phyloP scores from a whole-genome alignment of 2,329 filamentous ascomycete genomes.

The Trichoderma sp. region DNA sequence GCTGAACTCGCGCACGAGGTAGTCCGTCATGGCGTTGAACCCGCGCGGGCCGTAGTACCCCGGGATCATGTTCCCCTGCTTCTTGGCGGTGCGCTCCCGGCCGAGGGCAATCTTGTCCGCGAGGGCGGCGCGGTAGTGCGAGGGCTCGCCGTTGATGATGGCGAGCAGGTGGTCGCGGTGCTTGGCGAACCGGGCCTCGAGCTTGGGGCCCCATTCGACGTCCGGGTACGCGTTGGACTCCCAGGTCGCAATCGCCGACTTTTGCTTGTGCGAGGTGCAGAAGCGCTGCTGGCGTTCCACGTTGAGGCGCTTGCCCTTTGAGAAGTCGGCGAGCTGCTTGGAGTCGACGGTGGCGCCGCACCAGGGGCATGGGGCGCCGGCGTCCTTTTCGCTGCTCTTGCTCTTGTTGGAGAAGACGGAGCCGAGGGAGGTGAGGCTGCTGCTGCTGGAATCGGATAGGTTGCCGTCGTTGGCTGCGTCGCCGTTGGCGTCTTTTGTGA shows the following conservation, averaged over 20 bases:
- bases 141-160: constrained; percentile 62
- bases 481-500: neutral
- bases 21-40: constrained; percentile 70
- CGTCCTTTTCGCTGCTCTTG: constrained; percentile 3
- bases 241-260: constrained; percentile 54
- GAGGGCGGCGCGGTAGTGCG: constrained; percentile 63
- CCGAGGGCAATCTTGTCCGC: constrained; percentile 58
- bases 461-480: neutral
- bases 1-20: constrained; percentile 63
- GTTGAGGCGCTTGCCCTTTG: constrained; percentile 51
- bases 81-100: constrained; percentile 61
- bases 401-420: constrained; percentile 3
- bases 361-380: constrained; percentile 64
- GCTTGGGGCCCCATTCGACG: constrained; percentile 64
- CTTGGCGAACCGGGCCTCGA: constrained; percentile 60
- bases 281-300: constrained; percentile 64
- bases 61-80: constrained; percentile 63
- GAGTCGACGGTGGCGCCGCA: constrained; percentile 63
- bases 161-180: constrained; percentile 59
- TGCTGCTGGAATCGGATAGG: neutral
- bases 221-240: constrained; percentile 63
- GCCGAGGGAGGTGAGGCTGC: constrained; percentile 8
- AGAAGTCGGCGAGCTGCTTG: constrained; percentile 56
- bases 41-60: constrained; percentile 86
- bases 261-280: constrained; percentile 63